phyloP scores from a whole-genome alignment of 805 yeast genomes.

The Ascoidea tarda region DNA sequence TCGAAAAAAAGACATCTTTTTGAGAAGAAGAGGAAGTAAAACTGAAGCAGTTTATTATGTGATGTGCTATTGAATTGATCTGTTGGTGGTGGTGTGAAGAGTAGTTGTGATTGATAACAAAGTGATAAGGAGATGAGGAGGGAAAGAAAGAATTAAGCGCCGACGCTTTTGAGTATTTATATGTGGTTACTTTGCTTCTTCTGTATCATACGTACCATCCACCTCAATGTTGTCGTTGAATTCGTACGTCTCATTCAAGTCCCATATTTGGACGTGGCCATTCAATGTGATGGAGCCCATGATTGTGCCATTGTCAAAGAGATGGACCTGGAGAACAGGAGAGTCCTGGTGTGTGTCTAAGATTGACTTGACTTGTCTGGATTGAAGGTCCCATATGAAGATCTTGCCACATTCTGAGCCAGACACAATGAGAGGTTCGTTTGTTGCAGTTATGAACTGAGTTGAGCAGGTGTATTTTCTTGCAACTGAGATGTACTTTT shows the following conservation, averaged over 20 bases:
- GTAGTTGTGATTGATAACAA: not conserved
- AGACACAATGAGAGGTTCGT: conserved; percentile 32
- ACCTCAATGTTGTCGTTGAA: not conserved
- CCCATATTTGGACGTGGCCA: conserved; percentile 13
- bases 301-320: conserved; percentile 21
- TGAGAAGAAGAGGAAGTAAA: not conserved
- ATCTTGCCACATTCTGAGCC: conserved; percentile 46
- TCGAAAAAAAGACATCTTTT: not conserved
- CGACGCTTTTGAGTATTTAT: too few species aligned
- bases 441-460: conserved; percentile 28
- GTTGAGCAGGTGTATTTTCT: conserved; percentile 41
- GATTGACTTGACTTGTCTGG: conserved; percentile 28
- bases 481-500: conserved; percentile 16
- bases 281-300: conserved; percentile 19
- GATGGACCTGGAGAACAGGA: conserved; percentile 29
- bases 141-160: not conserved
- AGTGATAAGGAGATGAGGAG: not conserved
- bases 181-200: too few species aligned
- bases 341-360: conserved; percentile 5
- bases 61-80: not conserved
- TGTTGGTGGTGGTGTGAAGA: not conserved
- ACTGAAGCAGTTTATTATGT: not conserved
- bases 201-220: too few species aligned
- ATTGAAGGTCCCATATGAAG: conserved; percentile 54
- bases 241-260: not conserved